These are phyloP conservation scores for Chaetomiaceae sp. DNA, from an alignment of 2,329 filamentous ascomycete species.

Conservation along the genomic window DNA sequence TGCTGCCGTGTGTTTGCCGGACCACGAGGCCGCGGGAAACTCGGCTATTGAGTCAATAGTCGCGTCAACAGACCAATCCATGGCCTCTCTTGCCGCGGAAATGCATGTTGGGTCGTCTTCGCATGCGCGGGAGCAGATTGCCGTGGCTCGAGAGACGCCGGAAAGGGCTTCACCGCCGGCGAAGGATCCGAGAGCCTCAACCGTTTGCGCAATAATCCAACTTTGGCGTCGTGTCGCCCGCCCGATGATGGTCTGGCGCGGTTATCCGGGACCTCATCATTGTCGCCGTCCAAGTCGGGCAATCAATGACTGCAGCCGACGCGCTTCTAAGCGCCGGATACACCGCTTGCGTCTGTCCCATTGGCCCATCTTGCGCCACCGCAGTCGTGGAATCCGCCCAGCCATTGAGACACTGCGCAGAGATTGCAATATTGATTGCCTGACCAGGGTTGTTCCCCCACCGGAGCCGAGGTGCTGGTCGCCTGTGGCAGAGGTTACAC, in stretches of 20 bases:
- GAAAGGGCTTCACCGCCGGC: background rate
- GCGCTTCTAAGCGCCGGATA: conserved; percentile 27
- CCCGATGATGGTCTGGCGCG: conserved; percentile 10
- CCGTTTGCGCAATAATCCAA: background rate
- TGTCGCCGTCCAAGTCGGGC: conserved; percentile 4
- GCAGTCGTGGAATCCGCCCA: conserved; percentile 11
- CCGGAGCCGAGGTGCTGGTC: background rate
- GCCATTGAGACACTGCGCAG: conserved; percentile 18
- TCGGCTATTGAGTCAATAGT: conserved; percentile 17
- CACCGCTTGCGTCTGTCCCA: conserved; percentile 2
- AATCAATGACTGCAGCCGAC: conserved; percentile 16
- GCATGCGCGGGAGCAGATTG: conserved; percentile 1
- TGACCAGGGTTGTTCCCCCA: conserved; percentile 2
- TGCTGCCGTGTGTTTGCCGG: background rate
- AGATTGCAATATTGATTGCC: conserved; percentile 23
- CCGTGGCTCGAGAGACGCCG: background rate
- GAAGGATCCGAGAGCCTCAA: conserved; percentile 8
- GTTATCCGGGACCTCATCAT: conserved; percentile 9
- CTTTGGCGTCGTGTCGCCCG: too few species aligned
- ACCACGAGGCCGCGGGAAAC: background rate
- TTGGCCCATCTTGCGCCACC: conserved; percentile 23
- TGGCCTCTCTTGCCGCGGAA: conserved; percentile 9
- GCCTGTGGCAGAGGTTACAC: conserved; percentile 4
- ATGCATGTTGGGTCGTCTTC: conserved; percentile 8
- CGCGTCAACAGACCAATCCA: conserved; percentile 21